Evolutionary conservation across 31 red algal species (phyloP).

Genomic region (Odonthalia washingtoniensis): DNA sequence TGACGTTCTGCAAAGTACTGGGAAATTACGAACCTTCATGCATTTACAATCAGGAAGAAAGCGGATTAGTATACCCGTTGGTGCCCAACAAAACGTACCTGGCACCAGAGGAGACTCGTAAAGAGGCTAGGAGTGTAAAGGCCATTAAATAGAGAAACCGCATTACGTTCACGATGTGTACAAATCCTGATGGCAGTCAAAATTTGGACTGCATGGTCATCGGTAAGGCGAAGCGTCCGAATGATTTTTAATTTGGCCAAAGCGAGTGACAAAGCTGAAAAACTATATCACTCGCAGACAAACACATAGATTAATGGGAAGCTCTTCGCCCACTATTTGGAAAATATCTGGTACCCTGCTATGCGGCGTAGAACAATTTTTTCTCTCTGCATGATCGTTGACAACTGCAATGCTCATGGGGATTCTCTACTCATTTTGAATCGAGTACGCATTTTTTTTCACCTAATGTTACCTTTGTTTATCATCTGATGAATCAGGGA

Average conservation of each 20-base stretch:
- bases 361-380: neutral
- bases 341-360: conserved; percentile 4
- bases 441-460: neutral
- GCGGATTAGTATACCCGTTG: conserved; percentile 6
- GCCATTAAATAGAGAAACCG: conserved; percentile 5
- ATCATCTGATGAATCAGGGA: neutral
- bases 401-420: conserved; percentile 13
- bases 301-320: conserved; percentile 2
- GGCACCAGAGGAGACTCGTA: conserved; percentile 8
- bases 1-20: conserved; percentile 1
- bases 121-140: neutral
- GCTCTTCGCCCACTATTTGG: neutral
- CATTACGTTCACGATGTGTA: conserved; percentile 15
- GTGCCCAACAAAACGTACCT: no score
- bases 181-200: conserved; percentile 36
- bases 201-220: conserved; percentile 7
- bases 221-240: conserved; percentile 7
- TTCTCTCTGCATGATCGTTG: conserved; percentile 14
- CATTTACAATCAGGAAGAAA: conserved; percentile 26
- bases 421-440: neutral
- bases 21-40: neutral
- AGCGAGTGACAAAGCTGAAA: neutral
- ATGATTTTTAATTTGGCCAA: conserved; percentile 10
- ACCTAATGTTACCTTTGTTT: conserved; percentile 17
- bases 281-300: neutral